Base-by-base conservation (phyloP, 2,329 filamentous ascomycete species). In the Alternaria gaisen region DNA sequence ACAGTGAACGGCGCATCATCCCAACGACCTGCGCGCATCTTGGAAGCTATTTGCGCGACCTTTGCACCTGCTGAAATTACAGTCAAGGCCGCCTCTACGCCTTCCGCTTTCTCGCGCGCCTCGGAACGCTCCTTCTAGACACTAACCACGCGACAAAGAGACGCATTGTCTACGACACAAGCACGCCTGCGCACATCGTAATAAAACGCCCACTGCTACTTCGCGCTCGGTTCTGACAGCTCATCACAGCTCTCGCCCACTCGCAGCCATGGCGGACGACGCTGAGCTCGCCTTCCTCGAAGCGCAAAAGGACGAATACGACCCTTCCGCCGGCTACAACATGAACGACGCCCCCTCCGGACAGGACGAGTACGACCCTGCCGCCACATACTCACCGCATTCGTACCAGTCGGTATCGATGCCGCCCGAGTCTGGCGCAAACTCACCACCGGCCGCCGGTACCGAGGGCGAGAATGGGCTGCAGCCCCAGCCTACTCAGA, bases 211-310 rank as follows among this genome's bases (percentile, higher is more conserved):
- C 55, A n/a, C 51, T 44, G 53, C 50, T 55, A 52, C 44, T 40
- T 44, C 24, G 40, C 36, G 38, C 48, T 46, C 41, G 40, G 16
- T 51, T 65, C 62, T 69, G 61, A 70, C 60, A 50, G 53, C 51
- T 40, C 36, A 53, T 30, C 58, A 50, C 53, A 63, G 52, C 52
- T 50, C 38, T 26, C 51, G 43, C 26, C 20, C 53, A 18, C 52
- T 47, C 54, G n/a, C 66, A 63, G 60, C 58, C 52, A 86, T 86
- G 84, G 82, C 83, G 56, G 83, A 83, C 70, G 84, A 84, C 70
- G 80, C 82, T 60, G 84, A 86, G 75, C 78, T 81, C 61, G 83
- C 83, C 63, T 86, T 85, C 69, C 81, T 86, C 61, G 77, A 81
- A 68, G 81, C 82, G 42, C 83, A 86, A 77, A 72, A 77, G 64